Evolutionary conservation across 108 stramenopile species (phyloP).

Genomic region (Skeletonema costatum): DNA sequence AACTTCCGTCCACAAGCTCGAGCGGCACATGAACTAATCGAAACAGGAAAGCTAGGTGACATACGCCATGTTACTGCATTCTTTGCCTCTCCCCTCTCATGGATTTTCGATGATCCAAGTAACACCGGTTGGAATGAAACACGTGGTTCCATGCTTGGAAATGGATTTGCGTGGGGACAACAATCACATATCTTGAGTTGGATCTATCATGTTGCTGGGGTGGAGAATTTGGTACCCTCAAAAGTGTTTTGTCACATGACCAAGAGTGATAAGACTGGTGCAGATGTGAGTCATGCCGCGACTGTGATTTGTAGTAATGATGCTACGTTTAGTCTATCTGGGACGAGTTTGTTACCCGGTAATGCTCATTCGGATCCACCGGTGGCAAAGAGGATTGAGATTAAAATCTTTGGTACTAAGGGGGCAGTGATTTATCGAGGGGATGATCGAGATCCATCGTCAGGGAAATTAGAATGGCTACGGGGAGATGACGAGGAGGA

Average conservation of each 20-base stretch:
- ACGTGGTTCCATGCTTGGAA: conserved; percentile 66
- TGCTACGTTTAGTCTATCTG: conserved; percentile 57
- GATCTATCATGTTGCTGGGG: conserved; percentile 56
- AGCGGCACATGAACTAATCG: conserved; percentile 52
- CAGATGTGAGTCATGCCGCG: conserved; percentile 68
- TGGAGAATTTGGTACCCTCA: conserved; percentile 39
- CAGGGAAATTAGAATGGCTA: conserved; percentile 62
- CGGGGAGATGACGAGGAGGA: conserved; percentile 24
- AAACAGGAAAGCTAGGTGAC: conserved; percentile 16
- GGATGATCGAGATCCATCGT: conserved; percentile 55
- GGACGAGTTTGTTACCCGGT: conserved; percentile 67
- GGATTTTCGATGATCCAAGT: conserved; percentile 52
- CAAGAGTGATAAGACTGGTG: conserved; percentile 54
- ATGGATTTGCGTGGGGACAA: conserved; percentile 83
- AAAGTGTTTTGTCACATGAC: conserved; percentile 62
- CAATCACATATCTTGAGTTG: conserved; percentile 68
- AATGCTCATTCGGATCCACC: conserved; percentile 66
- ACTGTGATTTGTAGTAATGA: conserved; percentile 59
- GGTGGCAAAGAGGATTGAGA: conserved; percentile 57
- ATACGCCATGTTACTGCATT: conserved; percentile 50
- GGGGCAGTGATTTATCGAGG: conserved; percentile 50
- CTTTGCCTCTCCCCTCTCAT: conserved; percentile 61
- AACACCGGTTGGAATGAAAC: conserved; percentile 56
- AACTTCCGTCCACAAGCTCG: conserved; percentile 67
- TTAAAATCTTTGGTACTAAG: conserved; percentile 64